Conservation (phyloP, 164 flowering plant genomes). For the Litsea cubeba region DNA sequence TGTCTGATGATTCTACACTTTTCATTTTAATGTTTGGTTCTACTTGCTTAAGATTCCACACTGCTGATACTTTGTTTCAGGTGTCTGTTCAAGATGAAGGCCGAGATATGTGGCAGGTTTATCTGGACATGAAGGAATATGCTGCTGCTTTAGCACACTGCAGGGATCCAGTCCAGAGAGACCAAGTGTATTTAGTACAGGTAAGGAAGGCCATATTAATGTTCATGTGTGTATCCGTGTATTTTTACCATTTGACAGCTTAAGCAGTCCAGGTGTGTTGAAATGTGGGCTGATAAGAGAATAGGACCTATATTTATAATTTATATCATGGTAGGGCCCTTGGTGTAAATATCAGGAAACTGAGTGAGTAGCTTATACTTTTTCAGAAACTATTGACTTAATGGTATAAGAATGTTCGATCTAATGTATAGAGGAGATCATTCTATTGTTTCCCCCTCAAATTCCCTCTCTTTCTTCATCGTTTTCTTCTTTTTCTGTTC, state of each 20-base stretch:
- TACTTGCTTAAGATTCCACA: constrained; percentile 3
- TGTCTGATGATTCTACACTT: not conserved
- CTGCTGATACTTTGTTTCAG: constrained; percentile 30
- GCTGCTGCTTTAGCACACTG: constrained; percentile 85
- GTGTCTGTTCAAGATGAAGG: constrained; percentile 98
- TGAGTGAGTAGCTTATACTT: too few relatives aligned
- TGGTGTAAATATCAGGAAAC: too few relatives aligned
- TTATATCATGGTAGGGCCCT: too few relatives aligned
- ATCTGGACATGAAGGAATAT: constrained; percentile 85
- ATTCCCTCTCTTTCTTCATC: too few relatives aligned
- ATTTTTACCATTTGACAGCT: not conserved
- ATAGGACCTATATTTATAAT: too few relatives aligned
- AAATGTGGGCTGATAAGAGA: not conserved
- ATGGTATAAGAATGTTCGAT: too few relatives aligned
- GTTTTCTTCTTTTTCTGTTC: too few relatives aligned
- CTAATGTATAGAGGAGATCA: too few relatives aligned
- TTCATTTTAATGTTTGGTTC: not conserved
- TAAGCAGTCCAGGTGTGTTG: not conserved
- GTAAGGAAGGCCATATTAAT: constrained; percentile 19
- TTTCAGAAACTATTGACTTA: too few relatives aligned
- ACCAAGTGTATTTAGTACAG: constrained; percentile 92
- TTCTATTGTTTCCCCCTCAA: too few relatives aligned
- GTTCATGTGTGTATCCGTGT: not conserved
- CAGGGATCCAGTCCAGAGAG: constrained; percentile 86
- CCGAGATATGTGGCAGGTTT: constrained; percentile 97